Conservation (phyloP, 2,329 filamentous ascomycete genomes). For the Phaeosphaeriaceae sp. region DNA sequence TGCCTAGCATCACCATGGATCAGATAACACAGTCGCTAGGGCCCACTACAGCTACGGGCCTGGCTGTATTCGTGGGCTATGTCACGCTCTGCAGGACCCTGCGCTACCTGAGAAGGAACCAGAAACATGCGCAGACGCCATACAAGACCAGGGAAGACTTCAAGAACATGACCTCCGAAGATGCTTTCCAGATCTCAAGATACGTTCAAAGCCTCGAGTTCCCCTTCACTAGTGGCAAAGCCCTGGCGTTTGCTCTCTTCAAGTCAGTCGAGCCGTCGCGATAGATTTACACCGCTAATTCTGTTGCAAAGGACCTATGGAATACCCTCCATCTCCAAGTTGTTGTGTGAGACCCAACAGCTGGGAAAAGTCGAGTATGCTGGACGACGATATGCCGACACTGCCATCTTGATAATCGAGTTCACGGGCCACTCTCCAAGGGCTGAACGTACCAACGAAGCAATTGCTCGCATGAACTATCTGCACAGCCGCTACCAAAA, state of each 20-base stretch:
- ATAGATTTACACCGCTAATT: not conserved
- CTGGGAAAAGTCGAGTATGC: constrained; percentile 32
- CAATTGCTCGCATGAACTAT: constrained; percentile 69
- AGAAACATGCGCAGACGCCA: constrained; percentile 51
- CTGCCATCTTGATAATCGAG: constrained; percentile 40
- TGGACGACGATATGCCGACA: constrained; percentile 41
- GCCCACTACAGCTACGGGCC: constrained; percentile 4
- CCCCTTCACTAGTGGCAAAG: constrained; percentile 58
- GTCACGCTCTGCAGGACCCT: constrained; percentile 43
- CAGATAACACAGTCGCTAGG: not conserved
- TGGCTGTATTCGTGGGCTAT: constrained; percentile 33
- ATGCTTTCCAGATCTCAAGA: constrained; percentile 60
- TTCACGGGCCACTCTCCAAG: constrained; percentile 34
- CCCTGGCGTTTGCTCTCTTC: constrained; percentile 66
- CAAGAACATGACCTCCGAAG: constrained; percentile 61
- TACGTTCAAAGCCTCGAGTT: constrained; percentile 61
- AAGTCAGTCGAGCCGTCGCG: constrained; percentile 36
- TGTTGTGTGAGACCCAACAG: constrained; percentile 44
- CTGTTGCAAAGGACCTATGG: constrained; percentile 39
- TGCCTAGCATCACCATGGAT: not conserved
- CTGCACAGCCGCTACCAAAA: constrained; percentile 65
- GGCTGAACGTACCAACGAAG: constrained; percentile 47
- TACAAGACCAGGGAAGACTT: constrained; percentile 56
- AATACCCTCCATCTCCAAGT: constrained; percentile 45
- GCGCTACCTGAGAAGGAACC: constrained; percentile 49